Evolutionary conservation across 495 filamentous ascomycete species (phyloP).

Genomic region (Clavariopsis aquatica): DNA sequence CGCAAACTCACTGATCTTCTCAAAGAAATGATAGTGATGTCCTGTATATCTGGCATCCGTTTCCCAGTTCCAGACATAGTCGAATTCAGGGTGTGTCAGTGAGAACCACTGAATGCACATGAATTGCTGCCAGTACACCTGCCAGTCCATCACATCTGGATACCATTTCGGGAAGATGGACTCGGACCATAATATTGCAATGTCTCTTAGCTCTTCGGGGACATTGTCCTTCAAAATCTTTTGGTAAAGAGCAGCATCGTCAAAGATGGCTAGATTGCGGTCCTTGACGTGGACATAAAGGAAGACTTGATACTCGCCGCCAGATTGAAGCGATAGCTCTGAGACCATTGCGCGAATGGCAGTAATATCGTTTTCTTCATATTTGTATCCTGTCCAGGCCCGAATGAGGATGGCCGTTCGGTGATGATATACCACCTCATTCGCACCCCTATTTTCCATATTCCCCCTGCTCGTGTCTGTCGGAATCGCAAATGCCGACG

Average conservation of each 20-base stretch:
- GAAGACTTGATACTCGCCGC: constrained; percentile 76
- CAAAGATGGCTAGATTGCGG: constrained; percentile 56
- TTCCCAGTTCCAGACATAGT: constrained; percentile 77
- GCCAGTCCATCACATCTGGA: constrained; percentile 50
- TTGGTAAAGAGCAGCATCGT: constrained; percentile 55
- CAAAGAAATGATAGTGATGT: constrained; percentile 69
- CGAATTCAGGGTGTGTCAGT: constrained; percentile 67
- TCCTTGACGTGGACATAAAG: constrained; percentile 75
- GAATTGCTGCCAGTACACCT: constrained; percentile 55
- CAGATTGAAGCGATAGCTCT: constrained; percentile 70
- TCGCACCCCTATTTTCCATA: constrained; percentile 18
- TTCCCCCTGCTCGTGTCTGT: constrained; percentile 13
- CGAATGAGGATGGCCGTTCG: constrained; percentile 73
- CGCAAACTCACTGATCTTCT: constrained; percentile 60
- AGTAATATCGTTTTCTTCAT: constrained; percentile 69
- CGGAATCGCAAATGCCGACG: constrained; percentile 11
- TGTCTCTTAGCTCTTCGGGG: constrained; percentile 65
- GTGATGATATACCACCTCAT: constrained; percentile 37
- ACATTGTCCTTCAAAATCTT: constrained; percentile 55
- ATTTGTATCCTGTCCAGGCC: constrained; percentile 65
- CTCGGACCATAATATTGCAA: constrained; percentile 69
- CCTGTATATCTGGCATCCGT: constrained; percentile 71
- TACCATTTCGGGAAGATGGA: constrained; percentile 59
- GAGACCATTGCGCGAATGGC: constrained; percentile 72
- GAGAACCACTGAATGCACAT: constrained; percentile 66